phyloP scores from a whole-genome alignment of 345 rosid species.

The Gossypium stocksii region DNA sequence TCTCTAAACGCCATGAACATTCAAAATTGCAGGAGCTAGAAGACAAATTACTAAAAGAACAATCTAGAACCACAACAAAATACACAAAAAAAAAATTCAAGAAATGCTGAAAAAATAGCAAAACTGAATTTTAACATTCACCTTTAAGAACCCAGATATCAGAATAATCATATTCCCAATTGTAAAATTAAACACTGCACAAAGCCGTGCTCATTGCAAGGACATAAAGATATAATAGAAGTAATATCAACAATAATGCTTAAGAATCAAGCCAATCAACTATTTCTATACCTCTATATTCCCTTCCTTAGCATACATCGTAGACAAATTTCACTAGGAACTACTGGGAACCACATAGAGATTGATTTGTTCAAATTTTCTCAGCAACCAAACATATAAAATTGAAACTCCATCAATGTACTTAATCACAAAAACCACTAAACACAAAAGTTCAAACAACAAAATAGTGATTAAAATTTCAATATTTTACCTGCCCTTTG shows the following conservation, averaged over 20 bases:
- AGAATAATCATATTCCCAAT: background rate
- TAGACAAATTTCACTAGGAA: background rate
- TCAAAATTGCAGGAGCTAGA: background rate
- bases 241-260: background rate
- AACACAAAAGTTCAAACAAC: background rate
- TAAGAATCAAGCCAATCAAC: background rate
- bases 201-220: background rate
- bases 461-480: background rate
- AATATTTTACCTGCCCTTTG: slow-evolving; percentile 39
- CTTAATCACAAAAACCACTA: background rate
- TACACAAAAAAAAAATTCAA: background rate
- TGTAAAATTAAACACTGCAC: background rate
- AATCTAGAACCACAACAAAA: background rate
- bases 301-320: background rate
- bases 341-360: background rate
- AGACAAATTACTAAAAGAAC: background rate
- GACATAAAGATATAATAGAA: background rate
- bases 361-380: background rate
- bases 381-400: background rate
- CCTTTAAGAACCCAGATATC: background rate
- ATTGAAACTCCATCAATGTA: background rate
- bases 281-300: background rate
- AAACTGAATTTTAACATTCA: background rate
- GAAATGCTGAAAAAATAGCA: background rate
- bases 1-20: background rate